phyloP scores from a whole-genome alignment of 805 yeast genomes.

The Saccharomycopsis amapae region DNA sequence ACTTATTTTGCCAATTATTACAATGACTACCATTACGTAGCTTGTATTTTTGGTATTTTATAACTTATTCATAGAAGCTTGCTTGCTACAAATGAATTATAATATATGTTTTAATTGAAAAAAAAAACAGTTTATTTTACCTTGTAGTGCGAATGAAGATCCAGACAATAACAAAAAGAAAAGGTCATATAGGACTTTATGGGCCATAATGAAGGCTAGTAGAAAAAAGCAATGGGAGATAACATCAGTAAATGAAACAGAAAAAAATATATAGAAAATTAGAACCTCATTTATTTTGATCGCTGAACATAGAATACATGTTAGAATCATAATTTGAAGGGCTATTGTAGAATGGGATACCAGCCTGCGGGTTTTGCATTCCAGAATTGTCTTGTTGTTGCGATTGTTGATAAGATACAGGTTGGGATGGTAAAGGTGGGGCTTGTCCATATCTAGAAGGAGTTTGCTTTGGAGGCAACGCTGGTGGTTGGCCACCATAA shows the following conservation, averaged over 20 bases:
- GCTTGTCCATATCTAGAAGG: constrained; percentile 3
- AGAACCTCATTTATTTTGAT: constrained; percentile 3
- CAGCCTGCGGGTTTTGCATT: constrained; percentile 27
- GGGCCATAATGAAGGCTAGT: too few relatives aligned
- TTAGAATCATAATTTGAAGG: constrained; percentile 46
- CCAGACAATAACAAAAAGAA: too few relatives aligned
- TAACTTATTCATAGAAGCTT: too few relatives aligned
- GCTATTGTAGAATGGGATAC: constrained; percentile 39
- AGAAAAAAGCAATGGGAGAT: neutral
- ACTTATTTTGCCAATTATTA: too few relatives aligned
- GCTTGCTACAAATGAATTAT: too few relatives aligned
- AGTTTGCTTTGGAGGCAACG: constrained; percentile 13
- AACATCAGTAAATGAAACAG: neutral
- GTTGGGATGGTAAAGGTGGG: constrained; percentile 23
- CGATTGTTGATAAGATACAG: constrained; percentile 24
- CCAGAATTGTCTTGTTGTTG: constrained; percentile 24
- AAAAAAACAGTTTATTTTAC: too few relatives aligned
- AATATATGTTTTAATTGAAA: too few relatives aligned
- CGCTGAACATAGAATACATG: constrained; percentile 32
- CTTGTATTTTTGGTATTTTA: too few relatives aligned
- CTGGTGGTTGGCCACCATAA: constrained; percentile 2
- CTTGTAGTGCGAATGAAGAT: too few relatives aligned
- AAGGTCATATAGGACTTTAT: too few relatives aligned
- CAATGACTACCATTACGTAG: too few relatives aligned
- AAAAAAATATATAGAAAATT: neutral